Conservation (phyloP, 257 asterid genomes). For the Capsicum rhomboideum region DNA sequence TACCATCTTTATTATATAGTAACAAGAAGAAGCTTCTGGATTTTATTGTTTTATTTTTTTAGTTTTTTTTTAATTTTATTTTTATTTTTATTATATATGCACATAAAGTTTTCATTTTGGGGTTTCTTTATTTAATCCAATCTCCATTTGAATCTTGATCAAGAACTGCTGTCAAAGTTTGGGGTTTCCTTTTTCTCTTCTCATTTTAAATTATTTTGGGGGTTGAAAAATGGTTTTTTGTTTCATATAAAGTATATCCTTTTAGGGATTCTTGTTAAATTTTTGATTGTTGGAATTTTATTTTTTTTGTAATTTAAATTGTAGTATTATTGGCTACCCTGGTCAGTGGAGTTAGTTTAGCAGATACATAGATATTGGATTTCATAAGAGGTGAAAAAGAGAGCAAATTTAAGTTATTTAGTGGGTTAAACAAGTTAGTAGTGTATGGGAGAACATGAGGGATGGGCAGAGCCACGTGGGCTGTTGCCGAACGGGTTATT, state of each 20-base stretch:
- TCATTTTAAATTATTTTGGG: not conserved
- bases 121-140: not conserved
- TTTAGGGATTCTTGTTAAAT: not conserved
- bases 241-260: not conserved
- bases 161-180: not conserved
- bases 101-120: not conserved
- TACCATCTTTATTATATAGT: not conserved
- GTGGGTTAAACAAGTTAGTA: not conserved
- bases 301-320: not conserved
- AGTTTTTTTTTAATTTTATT: not conserved
- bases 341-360: not conserved
- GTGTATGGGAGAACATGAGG: conserved; percentile 85
- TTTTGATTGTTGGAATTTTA: not conserved
- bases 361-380: not conserved
- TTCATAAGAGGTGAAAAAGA: not conserved
- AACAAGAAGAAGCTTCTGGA: not conserved
- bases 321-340: not conserved
- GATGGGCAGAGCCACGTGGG: conserved; percentile 68
- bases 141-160: not conserved
- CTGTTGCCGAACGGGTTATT: conserved; percentile 67
- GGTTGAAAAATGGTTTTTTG: not conserved
- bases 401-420: not conserved
- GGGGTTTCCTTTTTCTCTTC: not conserved
- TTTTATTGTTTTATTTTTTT: not conserved
- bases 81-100: not conserved